Evolutionary conservation across 108 stramenopile genomes (phyloP).

Genomic region (Nitzschia palea): DNA sequence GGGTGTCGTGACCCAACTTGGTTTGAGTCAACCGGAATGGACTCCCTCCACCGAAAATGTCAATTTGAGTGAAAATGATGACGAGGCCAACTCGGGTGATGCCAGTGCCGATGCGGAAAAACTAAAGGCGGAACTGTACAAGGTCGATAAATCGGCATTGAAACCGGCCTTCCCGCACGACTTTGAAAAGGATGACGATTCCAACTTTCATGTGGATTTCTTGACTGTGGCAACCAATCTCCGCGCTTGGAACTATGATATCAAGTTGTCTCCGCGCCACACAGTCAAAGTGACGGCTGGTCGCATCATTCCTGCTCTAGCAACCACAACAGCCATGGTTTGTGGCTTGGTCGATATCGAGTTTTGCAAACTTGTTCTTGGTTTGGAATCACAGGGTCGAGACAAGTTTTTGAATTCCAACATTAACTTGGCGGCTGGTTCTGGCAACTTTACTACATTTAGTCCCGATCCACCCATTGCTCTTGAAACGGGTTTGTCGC

Average conservation of each 20-base stretch:
- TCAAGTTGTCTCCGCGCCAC: constrained; percentile 96
- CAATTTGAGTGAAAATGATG: constrained; percentile 1
- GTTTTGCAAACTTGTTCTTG: constrained; percentile 91
- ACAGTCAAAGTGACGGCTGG: constrained; percentile 96
- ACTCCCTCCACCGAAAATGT: not conserved
- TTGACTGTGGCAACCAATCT: constrained; percentile 95
- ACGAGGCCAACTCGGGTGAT: not conserved
- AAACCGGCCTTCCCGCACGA: constrained; percentile 86
- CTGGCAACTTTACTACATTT: constrained; percentile 57
- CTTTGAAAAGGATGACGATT: constrained; percentile 97
- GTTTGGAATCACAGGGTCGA: constrained; percentile 52
- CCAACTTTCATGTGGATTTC: constrained; percentile 90
- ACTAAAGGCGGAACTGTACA: constrained; percentile 62
- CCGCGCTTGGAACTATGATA: constrained; percentile 95
- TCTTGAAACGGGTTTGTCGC: constrained; percentile 41
- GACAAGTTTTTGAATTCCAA: constrained; percentile 61
- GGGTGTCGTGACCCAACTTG: constrained; percentile 41
- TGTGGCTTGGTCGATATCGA: constrained; percentile 96
- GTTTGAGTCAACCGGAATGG: not conserved
- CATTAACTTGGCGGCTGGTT: constrained; percentile 58
- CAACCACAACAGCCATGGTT: constrained; percentile 98
- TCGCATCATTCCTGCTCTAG: constrained; percentile 99
- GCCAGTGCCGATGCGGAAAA: not conserved
- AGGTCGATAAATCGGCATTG: constrained; percentile 71
- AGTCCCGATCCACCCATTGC: constrained; percentile 53